phyloP scores from a whole-genome alignment of 768 basidiomycete species.

The Arthromyces matolae region DNA sequence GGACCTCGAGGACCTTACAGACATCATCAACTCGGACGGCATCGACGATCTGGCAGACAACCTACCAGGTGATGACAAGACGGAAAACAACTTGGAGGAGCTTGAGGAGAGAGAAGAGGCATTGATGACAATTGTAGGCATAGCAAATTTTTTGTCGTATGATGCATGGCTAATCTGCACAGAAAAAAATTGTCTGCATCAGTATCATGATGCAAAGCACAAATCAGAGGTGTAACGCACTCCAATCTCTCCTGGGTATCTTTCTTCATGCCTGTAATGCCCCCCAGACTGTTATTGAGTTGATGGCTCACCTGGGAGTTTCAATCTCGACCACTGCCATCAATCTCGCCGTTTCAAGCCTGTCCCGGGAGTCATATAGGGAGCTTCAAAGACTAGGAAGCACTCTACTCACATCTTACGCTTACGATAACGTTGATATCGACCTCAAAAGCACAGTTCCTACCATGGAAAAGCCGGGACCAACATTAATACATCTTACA shows the following conservation, averaged over 20 bases:
- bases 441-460: conserved; percentile 27
- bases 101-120: too few species aligned
- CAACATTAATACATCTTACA: conserved; percentile 30
- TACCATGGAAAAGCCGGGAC: conserved; percentile 24
- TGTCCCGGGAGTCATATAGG: conserved; percentile 20
- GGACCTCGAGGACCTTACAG: too few species aligned
- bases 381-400: conserved; percentile 19
- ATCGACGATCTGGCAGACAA: too few species aligned
- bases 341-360: conserved; percentile 18
- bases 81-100: too few species aligned
- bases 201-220: conserved; percentile 24
- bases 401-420: conserved; percentile 24
- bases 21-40: too few species aligned
- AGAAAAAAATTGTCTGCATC: conserved; percentile 24
- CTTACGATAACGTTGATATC: conserved; percentile 44
- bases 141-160: too few species aligned
- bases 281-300: conserved; percentile 23
- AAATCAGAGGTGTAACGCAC: conserved; percentile 22
- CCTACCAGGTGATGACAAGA: too few species aligned
- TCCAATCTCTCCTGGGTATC: conserved; percentile 25
- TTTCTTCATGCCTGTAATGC: conserved; percentile 27
- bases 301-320: conserved; percentile 27
- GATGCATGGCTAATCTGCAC: too few species aligned
- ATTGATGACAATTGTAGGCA: too few species aligned
- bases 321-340: conserved; percentile 25